Percentiles rank a stretch among this genome's conserved stretches.
phyloP scores from a whole-genome alignment of 176 grass and related monocot genomes.

The Raddia distichophylla region DNA sequence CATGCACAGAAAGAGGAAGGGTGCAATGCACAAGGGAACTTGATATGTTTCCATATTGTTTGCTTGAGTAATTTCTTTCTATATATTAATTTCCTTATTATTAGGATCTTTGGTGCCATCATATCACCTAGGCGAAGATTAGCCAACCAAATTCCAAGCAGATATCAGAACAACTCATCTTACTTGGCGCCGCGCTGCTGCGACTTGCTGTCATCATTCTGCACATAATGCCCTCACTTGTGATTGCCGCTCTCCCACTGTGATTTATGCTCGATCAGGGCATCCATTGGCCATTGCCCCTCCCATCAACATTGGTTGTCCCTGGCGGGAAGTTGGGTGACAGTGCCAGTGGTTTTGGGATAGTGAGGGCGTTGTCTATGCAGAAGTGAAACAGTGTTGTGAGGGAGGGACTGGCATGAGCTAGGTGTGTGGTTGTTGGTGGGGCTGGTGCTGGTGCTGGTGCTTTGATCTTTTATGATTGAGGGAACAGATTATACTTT shows the following conservation, averaged over 20 bases:
- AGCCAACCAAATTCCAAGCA: neutral
- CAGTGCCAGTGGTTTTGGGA: neutral
- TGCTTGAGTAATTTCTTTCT: neutral
- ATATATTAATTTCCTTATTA: neutral
- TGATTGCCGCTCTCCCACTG: neutral
- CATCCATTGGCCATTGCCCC: neutral
- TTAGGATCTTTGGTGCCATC: neutral
- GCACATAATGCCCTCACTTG: neutral
- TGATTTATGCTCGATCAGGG: neutral
- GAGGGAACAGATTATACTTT: neutral
- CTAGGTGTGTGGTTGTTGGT: neutral
- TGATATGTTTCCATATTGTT: slow-evolving; percentile 10
- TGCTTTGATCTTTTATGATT: neutral
- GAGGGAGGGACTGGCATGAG: neutral
- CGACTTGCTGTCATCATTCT: neutral
- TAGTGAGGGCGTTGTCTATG: neutral
- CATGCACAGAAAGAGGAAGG: neutral
- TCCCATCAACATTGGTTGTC: neutral
- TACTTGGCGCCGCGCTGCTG: neutral
- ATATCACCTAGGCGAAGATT: neutral
- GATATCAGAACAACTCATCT: neutral
- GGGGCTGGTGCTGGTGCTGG: neutral
- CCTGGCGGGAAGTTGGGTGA: neutral
- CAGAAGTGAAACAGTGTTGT: neutral
- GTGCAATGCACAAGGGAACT: neutral